Conservation (phyloP, 2,329 filamentous ascomycete species). For the Aspergillus sp. region DNA sequence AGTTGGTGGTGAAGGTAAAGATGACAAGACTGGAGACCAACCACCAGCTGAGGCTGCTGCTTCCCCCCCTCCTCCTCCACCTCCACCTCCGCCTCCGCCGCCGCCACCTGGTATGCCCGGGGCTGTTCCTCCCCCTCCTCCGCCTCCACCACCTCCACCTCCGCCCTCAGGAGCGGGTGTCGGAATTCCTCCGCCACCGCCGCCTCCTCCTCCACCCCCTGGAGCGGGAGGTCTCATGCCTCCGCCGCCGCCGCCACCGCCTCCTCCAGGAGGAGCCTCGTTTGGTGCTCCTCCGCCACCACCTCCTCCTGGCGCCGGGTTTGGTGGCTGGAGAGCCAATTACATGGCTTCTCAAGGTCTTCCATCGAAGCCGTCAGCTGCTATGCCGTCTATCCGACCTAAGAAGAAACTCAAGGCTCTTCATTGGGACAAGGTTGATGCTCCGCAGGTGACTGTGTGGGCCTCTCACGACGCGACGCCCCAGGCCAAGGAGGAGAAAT, state of each 20-base stretch:
- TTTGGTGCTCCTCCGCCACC: conserved; percentile 57
- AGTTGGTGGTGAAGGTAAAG: conserved; percentile 1
- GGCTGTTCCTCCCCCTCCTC: conserved; percentile 36
- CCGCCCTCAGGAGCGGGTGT: conserved; percentile 34
- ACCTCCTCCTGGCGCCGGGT: conserved; percentile 64
- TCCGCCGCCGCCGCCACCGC: conserved; percentile 45
- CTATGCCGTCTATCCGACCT: conserved; percentile 77
- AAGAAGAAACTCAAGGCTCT: conserved; percentile 99
- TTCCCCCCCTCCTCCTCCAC: conserved; percentile 47
- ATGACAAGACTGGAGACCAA: conserved; percentile 10
- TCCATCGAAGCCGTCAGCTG: conserved; percentile 57
- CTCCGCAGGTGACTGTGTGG: conserved; percentile 89
- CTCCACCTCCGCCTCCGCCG: conserved; percentile 43
- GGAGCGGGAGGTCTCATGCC: conserved; percentile 41
- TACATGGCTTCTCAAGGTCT: conserved; percentile 67
- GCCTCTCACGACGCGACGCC: conserved; percentile 81
- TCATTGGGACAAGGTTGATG: conserved; percentile 98
- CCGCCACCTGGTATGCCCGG: conserved; percentile 42
- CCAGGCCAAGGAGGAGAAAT: conserved; percentile 91
- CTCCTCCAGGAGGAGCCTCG: conserved; percentile 40
- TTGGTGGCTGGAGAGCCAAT: conserved; percentile 62
- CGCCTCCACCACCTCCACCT: conserved; percentile 48
- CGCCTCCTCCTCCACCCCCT: conserved; percentile 44
- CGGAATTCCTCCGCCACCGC: conserved; percentile 49
- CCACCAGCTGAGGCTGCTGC: conserved; percentile 38